Percentiles rank a stretch among this genome's conserved stretches.
Evolutionary conservation across 805 yeast species (phyloP).

Genomic region (Saturnispora hagleri): DNA sequence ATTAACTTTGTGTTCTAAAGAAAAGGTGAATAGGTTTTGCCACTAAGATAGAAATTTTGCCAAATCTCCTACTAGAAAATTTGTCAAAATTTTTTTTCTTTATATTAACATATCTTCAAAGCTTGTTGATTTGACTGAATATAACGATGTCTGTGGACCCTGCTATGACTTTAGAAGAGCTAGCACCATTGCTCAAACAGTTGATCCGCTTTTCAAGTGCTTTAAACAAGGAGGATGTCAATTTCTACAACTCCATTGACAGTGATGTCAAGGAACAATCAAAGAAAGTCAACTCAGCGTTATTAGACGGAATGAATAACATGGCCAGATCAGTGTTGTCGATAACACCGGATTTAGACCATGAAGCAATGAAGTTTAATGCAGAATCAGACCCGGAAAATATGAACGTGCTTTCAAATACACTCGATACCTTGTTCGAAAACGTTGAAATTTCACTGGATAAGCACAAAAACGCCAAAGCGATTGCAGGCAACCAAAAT

Average conservation of each 20-base stretch:
- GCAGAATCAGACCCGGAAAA: conserved; percentile 30
- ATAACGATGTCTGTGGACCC: not conserved
- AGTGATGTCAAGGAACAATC: conserved; percentile 34
- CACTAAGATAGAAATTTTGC: not conserved
- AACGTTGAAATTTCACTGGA: conserved; percentile 66
- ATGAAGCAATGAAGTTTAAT: conserved; percentile 21
- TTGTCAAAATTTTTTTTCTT: conserved; percentile 1
- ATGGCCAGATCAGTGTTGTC: conserved; percentile 26
- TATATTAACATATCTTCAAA: not conserved
- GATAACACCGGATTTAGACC: conserved; percentile 19
- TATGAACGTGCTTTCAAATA: conserved; percentile 56
- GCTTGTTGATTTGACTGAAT: not conserved
- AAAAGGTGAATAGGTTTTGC: not conserved
- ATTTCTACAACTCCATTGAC: conserved; percentile 62
- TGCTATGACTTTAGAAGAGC: conserved; percentile 16
- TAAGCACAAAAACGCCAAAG: conserved; percentile 23
- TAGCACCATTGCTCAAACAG: conserved; percentile 41
- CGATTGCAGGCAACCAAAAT: not conserved
- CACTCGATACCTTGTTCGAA: conserved; percentile 66
- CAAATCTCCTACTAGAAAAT: not conserved
- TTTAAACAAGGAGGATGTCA: conserved; percentile 72
- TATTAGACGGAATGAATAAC: conserved; percentile 30
- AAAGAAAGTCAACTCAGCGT: conserved; percentile 24
- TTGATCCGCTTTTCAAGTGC: conserved; percentile 60
- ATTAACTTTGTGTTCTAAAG: not conserved